Base-by-base conservation (phyloP, 257 asterid genomes). In the Plantago ovata region DNA sequence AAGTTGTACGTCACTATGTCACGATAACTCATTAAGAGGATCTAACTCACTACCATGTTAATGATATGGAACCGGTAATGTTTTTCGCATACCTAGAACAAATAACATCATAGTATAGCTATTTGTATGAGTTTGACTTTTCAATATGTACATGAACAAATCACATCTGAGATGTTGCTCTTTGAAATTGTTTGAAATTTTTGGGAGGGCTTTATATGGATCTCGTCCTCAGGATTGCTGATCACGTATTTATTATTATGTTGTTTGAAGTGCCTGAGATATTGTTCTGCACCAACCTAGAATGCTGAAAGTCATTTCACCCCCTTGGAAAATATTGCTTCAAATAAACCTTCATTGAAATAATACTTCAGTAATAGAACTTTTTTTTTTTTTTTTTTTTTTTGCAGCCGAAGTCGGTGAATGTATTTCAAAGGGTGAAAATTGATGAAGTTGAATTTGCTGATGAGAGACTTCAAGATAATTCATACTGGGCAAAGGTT, bases 401-500 rank as follows among this genome's bases (percentile, higher is more conserved):
- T 61, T 77, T 75, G 82, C 95, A 89, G 97, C 95, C 92, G 23
- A 86, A 71, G 69, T 64, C 89, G 2, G 79, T 70, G 43, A 86
- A 71, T 42, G 89, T 92, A 55, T 93, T 93, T 68, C 84, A 82
- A 53, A 74, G 86, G 67, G 90, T 82, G 78, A 82, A 79, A 75
- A 45, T 79, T 45, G 90, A 79, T 0, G 86, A 79, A 69, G 86
- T 82, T 62, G 43, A 75, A 40, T 82, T 77, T 70, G 86, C 61
- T 70, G 86, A 82, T 72, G 87, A 93, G 44, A 84, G 89, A 75
- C 99, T 93, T 58, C 90, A 80, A 71, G 95, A 93, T 79, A 93
- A 93, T 65, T 93, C 99, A 42, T 89, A 89, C 61, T 93, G 96
- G 96, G 98, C 96, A 40, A 93, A 88, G 97, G 98, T 93, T 67